Percentiles rank a stretch among this genome's conserved stretches.
phyloP scores from a whole-genome alignment of 2,329 filamentous ascomycete genomes.

The Parasarocladium wereldwijsianum region DNA sequence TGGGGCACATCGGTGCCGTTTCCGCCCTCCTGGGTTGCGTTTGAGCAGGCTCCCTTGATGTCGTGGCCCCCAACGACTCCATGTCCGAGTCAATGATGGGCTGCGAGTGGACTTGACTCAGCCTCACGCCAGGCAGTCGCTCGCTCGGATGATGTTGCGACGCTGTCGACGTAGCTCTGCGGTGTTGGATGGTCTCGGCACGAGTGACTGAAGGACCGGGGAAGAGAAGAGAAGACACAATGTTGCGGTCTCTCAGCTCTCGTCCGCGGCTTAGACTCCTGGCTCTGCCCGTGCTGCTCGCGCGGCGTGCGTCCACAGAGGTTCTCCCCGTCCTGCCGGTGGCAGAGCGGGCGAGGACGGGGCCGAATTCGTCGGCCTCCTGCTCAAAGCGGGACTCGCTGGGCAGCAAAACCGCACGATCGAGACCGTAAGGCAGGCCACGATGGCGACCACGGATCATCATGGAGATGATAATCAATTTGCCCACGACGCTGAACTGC shows the following conservation, averaged over 20 bases:
- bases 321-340: constrained; percentile 17
- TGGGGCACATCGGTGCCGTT: constrained; percentile 1
- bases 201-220: constrained; percentile 27
- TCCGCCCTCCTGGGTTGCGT: constrained; percentile 1
- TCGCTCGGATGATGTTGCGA: constrained; percentile 7
- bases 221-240: constrained; percentile 31
- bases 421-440: constrained; percentile 51
- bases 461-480: constrained; percentile 55
- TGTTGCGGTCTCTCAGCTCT: constrained; percentile 16
- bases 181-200: constrained; percentile 13
- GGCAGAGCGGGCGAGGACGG: constrained; percentile 19
- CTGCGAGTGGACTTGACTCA: constrained; percentile 3
- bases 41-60: not conserved
- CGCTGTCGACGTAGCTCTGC: constrained; percentile 13
- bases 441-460: constrained; percentile 55
- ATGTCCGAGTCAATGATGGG: constrained; percentile 3
- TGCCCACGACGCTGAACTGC: constrained; percentile 63
- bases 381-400: constrained; percentile 40
- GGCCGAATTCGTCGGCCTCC: constrained; percentile 33
- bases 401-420: constrained; percentile 44
- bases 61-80: not conserved
- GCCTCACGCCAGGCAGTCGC: not conserved
- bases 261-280: constrained; percentile 24
- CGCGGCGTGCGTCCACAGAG: constrained; percentile 12
- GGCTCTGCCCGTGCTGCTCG: constrained; percentile 15